phyloP scores from a whole-genome alignment of 1,284 basidiomycete species.

The Apiotrichum mycotoxinovorans region DNA sequence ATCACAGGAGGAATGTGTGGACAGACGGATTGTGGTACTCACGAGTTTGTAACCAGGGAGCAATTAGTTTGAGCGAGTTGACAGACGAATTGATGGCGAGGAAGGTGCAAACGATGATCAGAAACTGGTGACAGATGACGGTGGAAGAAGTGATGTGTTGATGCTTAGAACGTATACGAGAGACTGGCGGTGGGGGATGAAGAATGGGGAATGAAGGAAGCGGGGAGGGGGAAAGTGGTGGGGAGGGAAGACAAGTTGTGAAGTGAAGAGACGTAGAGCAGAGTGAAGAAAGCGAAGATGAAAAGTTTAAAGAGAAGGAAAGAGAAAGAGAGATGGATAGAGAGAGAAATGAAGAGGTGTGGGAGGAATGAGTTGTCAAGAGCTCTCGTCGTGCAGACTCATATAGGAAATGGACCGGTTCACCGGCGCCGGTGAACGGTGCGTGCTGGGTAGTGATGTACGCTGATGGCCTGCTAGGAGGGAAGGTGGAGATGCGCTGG shows the following conservation, averaged over 20 bases:
- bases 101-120: not conserved
- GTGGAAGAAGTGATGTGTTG: constrained; percentile 2
- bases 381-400: not conserved
- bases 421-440: not conserved
- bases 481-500: no score
- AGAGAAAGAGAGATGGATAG: not conserved
- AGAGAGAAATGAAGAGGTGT: not conserved
- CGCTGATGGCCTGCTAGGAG: no score
- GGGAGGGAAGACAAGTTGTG: not conserved
- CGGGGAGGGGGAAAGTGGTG: not conserved
- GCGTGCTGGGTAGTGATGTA: no score
- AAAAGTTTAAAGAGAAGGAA: not conserved
- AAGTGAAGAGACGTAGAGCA: not conserved
- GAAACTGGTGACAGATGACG: not conserved
- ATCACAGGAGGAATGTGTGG: no score
- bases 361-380: not conserved
- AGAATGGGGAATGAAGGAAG: not conserved
- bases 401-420: not conserved
- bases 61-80: not conserved
- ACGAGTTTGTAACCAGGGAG: not conserved
- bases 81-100: no score
- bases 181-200: no score
- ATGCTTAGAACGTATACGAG: constrained; percentile 6
- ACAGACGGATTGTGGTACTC: not conserved
- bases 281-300: not conserved